These are phyloP conservation scores for Oryza meyeriana DNA, from an alignment of 176 grass and related monocot species.

Conservation along the genomic window DNA sequence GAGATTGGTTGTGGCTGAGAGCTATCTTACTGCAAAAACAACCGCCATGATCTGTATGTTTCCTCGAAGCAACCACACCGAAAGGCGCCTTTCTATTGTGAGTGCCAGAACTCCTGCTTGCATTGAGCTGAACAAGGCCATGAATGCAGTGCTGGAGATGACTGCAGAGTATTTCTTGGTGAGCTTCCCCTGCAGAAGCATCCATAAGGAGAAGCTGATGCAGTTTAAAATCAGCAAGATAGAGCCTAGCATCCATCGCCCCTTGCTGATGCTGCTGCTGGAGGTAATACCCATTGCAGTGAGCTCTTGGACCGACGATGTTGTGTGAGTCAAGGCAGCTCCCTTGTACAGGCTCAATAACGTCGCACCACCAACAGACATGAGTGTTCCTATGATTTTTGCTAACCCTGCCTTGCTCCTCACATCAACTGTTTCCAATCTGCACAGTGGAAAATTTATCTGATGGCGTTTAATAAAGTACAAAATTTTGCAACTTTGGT, in stretches of 20 bases:
- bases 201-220: slow-evolving; percentile 52
- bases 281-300: background rate
- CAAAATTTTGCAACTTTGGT: background rate
- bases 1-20: background rate
- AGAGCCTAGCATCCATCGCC: slow-evolving; percentile 51
- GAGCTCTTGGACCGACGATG: background rate
- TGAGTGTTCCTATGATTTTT: slow-evolving; percentile 47
- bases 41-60: slow-evolving; percentile 44
- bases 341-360: slow-evolving; percentile 59
- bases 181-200: slow-evolving; percentile 53
- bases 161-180: slow-evolving; percentile 63
- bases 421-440: slow-evolving; percentile 50
- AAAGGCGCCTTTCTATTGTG: slow-evolving; percentile 34
- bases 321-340: slow-evolving; percentile 28
- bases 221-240: slow-evolving; percentile 35
- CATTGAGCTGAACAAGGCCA: slow-evolving; percentile 63
- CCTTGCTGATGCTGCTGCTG: background rate
- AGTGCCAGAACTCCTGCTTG: slow-evolving; percentile 47
- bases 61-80: slow-evolving; percentile 49
- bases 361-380: slow-evolving; percentile 40
- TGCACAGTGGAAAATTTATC: background rate
- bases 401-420: slow-evolving; percentile 44
- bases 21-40: slow-evolving; percentile 41
- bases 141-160: slow-evolving; percentile 59
- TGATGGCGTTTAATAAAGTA: background rate